These are phyloP conservation scores for Wickerhamiella allomyrinae DNA, from an alignment of 805 yeast species.

Conservation along the genomic window DNA sequence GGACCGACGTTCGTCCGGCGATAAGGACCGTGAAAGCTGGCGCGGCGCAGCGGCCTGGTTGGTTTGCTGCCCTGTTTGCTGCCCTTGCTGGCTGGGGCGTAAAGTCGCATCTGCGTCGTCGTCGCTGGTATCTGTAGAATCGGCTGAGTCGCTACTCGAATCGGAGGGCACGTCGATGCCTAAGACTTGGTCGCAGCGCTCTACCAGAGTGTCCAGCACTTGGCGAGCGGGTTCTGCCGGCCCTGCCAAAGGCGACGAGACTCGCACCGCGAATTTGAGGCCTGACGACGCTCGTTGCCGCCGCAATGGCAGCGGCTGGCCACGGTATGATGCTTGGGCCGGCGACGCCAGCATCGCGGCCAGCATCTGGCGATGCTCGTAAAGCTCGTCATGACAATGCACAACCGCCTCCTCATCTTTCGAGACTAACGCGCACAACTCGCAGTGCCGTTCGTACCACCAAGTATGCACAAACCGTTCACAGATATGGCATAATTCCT, in stretches of 20 bases:
- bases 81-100: no score
- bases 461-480: slow-evolving; percentile 85
- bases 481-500: slow-evolving; percentile 80
- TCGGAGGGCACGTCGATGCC: not conserved
- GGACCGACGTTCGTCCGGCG: no score
- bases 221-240: slow-evolving; percentile 1
- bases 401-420: slow-evolving; percentile 65
- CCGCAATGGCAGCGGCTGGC: not conserved
- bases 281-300: not conserved
- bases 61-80: no score
- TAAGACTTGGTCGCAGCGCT: not conserved
- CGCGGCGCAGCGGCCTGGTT: no score
- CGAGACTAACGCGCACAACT: slow-evolving; percentile 75
- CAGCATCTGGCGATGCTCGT: slow-evolving; percentile 52
- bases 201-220: not conserved
- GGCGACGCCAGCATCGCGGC: slow-evolving; percentile 16
- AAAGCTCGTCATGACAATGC: slow-evolving; percentile 54
- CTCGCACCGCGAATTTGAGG: slow-evolving; percentile 15
- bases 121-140: not conserved
- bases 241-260: slow-evolving; percentile 18
- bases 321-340: slow-evolving; percentile 19
- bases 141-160: not conserved
- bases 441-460: slow-evolving; percentile 91
- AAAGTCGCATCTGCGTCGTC: not conserved
- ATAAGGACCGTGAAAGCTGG: no score